These are phyloP conservation scores for Salix caprea DNA, from an alignment of 345 rosid genomes.

Conservation along the genomic window DNA sequence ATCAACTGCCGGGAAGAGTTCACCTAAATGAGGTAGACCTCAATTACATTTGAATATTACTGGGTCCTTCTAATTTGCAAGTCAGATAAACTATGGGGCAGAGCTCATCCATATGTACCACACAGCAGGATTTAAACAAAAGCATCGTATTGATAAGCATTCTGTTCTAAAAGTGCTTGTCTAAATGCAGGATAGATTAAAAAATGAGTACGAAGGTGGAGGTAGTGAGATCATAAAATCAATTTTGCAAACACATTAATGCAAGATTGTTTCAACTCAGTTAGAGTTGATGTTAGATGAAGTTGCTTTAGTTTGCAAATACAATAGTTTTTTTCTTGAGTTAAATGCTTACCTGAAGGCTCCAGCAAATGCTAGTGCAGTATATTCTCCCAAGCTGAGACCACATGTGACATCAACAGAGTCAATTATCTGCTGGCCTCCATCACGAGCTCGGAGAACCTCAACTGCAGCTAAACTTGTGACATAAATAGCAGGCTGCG, in stretches of 20 bases:
- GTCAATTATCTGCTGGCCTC: constrained; percentile 81
- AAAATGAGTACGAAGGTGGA: background rate
- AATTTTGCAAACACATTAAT: background rate
- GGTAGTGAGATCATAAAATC: background rate
- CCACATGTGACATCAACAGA: constrained; percentile 95
- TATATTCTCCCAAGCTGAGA: constrained; percentile 95
- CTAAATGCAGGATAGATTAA: background rate
- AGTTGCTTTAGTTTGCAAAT: background rate
- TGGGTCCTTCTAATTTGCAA: no score
- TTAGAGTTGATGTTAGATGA: background rate
- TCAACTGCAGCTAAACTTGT: constrained; percentile 98
- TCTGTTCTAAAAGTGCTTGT: background rate
- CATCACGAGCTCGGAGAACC: constrained; percentile 74
- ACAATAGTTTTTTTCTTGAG: background rate
- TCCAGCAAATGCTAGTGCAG: constrained; percentile 93
- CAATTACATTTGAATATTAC: background rate
- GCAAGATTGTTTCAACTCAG: background rate
- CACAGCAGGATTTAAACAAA: background rate
- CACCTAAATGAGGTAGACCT: background rate
- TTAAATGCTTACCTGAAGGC: constrained; percentile 67
- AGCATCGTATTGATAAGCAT: background rate
- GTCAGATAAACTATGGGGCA: no score
- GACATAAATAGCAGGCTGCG: constrained; percentile 98
- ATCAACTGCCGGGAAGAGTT: no score
- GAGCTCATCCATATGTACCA: background rate